These are phyloP conservation scores for Elymus sibiricus DNA, from an alignment of 176 grass and related monocot genomes.

Conservation along the genomic window DNA sequence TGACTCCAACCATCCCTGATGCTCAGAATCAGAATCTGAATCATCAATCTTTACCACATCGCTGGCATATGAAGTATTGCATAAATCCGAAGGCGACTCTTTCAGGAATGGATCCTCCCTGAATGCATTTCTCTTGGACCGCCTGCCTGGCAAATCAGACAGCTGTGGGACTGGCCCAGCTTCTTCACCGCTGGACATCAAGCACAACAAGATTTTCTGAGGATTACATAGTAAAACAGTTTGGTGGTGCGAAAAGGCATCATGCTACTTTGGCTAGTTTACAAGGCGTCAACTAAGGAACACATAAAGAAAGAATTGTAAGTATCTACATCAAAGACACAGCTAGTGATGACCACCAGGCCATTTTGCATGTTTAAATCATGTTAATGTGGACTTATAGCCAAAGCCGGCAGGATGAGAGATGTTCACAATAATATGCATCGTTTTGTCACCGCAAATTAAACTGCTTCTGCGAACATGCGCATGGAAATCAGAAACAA, in stretches of 20 bases:
- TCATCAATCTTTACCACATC: slow-evolving; percentile 28
- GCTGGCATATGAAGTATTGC: slow-evolving; percentile 17
- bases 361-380: neutral
- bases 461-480: neutral
- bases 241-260: neutral
- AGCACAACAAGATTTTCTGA: slow-evolving; percentile 28
- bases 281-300: neutral
- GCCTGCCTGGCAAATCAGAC: neutral
- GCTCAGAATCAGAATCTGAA: slow-evolving; percentile 40
- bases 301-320: neutral
- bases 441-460: neutral
- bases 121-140: slow-evolving; percentile 31
- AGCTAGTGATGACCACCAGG: neutral
- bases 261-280: neutral
- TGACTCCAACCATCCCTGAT: slow-evolving; percentile 45
- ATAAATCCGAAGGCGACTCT: slow-evolving; percentile 44
- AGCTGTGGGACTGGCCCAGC: slow-evolving; percentile 67
- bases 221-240: neutral
- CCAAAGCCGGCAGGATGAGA: neutral
- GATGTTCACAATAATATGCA: neutral
- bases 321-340: neutral
- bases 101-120: slow-evolving; percentile 19
- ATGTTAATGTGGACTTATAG: neutral
- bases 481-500: neutral
- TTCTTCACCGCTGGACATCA: slow-evolving; percentile 68